phyloP scores from a whole-genome alignment of 306 rosid genomes.

The Glycine latifolia region DNA sequence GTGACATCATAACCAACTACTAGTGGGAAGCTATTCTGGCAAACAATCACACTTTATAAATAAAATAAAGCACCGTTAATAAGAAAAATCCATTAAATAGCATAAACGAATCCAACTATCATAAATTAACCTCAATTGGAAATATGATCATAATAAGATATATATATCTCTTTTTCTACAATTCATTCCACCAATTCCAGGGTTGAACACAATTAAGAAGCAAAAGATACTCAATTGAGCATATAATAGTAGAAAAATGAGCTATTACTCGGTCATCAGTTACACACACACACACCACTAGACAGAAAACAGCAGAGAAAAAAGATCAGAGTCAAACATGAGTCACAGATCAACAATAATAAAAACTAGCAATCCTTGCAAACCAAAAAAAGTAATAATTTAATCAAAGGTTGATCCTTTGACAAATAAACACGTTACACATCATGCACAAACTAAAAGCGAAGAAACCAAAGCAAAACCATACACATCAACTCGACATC shows the following conservation, averaged over 20 bases:
- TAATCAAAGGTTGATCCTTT: constrained; percentile 23
- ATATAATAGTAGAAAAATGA: neutral
- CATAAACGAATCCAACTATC: too few relatives aligned
- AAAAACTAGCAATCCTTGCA: neutral
- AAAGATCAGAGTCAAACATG: constrained; percentile 32
- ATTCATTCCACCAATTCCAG: constrained; percentile 7
- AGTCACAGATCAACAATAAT: constrained; percentile 24
- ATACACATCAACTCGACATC: neutral
- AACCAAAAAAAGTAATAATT: neutral
- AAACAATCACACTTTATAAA: neutral
- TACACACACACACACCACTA: neutral
- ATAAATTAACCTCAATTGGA: neutral
- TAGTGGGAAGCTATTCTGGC: neutral
- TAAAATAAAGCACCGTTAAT: neutral
- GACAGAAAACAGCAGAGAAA: constrained; percentile 21
- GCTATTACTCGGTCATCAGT: constrained; percentile 3
- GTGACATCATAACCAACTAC: neutral
- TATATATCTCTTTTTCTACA: neutral
- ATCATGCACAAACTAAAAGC: neutral
- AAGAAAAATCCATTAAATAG: too few relatives aligned
- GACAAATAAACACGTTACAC: constrained; percentile 22
- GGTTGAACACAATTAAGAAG: neutral
- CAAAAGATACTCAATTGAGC: constrained; percentile 4
- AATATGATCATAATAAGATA: neutral
- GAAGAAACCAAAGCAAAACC: constrained; percentile 42